Percentiles rank a stretch among this genome's conserved stretches.
Evolutionary conservation across 1,139 yeast genomes (phyloP).

Genomic region (Meyerozyma sp.): DNA sequence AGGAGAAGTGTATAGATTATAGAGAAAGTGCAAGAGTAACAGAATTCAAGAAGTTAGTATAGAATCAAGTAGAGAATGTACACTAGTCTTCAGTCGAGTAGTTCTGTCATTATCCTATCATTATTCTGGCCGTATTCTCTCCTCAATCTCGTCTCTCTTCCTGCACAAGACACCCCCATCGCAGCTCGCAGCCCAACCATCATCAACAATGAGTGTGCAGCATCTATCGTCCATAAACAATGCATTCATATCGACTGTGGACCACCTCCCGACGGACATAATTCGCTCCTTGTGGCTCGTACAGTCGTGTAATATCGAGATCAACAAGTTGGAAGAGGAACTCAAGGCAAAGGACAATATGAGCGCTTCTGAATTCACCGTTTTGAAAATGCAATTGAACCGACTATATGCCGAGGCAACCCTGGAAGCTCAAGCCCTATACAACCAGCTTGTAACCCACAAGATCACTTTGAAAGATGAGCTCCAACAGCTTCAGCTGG

Average conservation of each 20-base stretch:
- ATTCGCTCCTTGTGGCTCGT: constrained; percentile 43
- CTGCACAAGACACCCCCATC: not conserved
- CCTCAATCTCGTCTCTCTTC: too few relatives aligned
- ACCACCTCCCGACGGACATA: constrained; percentile 43
- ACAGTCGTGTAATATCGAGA: constrained; percentile 32
- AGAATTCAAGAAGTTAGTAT: not conserved
- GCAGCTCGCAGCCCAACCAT: not conserved
- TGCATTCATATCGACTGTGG: constrained; percentile 40
- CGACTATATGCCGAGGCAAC: constrained; percentile 22
- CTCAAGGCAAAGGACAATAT: constrained; percentile 10
- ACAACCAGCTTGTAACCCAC: constrained; percentile 32
- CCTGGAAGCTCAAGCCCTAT: constrained; percentile 29
- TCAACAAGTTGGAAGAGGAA: constrained; percentile 17
- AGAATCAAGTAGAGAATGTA: too few relatives aligned
- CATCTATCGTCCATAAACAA: constrained; percentile 26
- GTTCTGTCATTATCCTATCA: too few relatives aligned
- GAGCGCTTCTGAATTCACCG: constrained; percentile 7
- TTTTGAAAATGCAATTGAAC: constrained; percentile 10
- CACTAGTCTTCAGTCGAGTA: too few relatives aligned
- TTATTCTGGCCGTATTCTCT: too few relatives aligned
- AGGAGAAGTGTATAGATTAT: too few relatives aligned
- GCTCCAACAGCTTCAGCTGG: constrained; percentile 21
- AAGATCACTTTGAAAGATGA: constrained; percentile 24
- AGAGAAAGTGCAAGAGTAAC: too few relatives aligned
- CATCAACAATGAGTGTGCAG: constrained; percentile 8